phyloP scores from a whole-genome alignment of 306 rosid species.

The Acmispon strigosus region DNA sequence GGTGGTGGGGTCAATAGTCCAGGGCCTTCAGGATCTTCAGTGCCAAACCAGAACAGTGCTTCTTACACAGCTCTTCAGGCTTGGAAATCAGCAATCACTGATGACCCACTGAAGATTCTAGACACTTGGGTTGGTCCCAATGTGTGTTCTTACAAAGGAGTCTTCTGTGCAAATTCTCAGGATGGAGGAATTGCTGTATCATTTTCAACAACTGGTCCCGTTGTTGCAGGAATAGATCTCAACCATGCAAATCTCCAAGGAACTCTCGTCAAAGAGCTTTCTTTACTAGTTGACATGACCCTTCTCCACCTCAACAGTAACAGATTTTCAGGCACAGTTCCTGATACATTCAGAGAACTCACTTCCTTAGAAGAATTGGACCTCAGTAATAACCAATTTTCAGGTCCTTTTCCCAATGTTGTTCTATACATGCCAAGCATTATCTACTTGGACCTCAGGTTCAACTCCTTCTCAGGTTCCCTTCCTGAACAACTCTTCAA shows the following conservation, averaged over 20 bases:
- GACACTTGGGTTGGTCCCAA: constrained; percentile 66
- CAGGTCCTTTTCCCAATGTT: constrained; percentile 65
- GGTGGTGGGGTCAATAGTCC: constrained; percentile 25
- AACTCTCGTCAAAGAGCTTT: constrained; percentile 66
- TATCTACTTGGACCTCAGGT: constrained; percentile 83
- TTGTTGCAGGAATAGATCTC: constrained; percentile 85
- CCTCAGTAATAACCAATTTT: constrained; percentile 81
- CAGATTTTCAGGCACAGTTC: constrained; percentile 61
- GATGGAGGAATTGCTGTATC: background rate
- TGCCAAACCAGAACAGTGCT: constrained; percentile 44
- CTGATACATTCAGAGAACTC: constrained; percentile 54
- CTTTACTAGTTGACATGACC: constrained; percentile 56
- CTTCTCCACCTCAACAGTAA: constrained; percentile 80
- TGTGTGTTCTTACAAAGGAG: constrained; percentile 81
- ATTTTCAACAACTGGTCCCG: background rate
- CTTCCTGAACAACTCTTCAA: constrained; percentile 65
- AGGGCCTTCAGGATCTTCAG: constrained; percentile 31
- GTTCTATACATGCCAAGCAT: constrained; percentile 56
- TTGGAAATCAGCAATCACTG: constrained; percentile 83
- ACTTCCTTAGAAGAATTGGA: constrained; percentile 59
- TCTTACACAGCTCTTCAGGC: constrained; percentile 80
- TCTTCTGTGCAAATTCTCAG: constrained; percentile 43
- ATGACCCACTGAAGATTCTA: constrained; percentile 61
- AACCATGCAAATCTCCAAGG: constrained; percentile 89
- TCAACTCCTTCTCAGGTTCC: constrained; percentile 63